phyloP scores from a whole-genome alignment of 2,329 filamentous ascomycete genomes.

The Calonectria henricotiae region DNA sequence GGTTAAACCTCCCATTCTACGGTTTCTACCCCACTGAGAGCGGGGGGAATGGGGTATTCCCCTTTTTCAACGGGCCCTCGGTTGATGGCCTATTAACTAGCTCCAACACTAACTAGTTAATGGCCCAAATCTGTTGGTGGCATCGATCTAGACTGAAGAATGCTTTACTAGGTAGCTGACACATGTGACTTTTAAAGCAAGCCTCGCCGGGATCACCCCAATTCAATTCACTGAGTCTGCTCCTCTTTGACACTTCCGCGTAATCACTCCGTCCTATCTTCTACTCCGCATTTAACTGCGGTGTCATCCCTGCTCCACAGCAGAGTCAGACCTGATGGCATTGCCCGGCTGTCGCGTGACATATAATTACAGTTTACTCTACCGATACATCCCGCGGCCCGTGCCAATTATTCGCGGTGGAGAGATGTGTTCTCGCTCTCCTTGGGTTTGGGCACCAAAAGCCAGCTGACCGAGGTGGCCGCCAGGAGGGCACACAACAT shows the following conservation, averaged over 20 bases:
- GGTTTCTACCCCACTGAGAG: constrained; percentile 19
- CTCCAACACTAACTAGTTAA: constrained; percentile 14
- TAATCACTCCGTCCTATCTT: neutral
- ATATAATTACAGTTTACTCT: constrained; percentile 5
- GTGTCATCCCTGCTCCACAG: neutral
- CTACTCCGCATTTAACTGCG: neutral
- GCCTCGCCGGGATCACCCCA: neutral
- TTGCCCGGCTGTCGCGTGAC: constrained; percentile 3
- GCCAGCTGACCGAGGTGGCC: constrained; percentile 65
- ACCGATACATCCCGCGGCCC: neutral
- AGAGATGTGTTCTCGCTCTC: constrained; percentile 51
- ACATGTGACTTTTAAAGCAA: constrained; percentile 1
- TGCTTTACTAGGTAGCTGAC: neutral
- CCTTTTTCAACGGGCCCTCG: constrained; percentile 3
- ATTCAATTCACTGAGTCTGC: neutral
- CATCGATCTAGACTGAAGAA: neutral
- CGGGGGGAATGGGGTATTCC: constrained; percentile 23
- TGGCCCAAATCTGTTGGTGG: neutral
- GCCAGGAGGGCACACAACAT: constrained; percentile 66
- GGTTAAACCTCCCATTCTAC: neutral
- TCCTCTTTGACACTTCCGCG: neutral
- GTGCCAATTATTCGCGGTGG: constrained; percentile 55
- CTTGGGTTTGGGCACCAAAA: constrained; percentile 62
- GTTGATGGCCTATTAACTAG: constrained; percentile 16
- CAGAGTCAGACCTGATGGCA: neutral